phyloP scores from a whole-genome alignment of 2,329 filamentous ascomycete species.

The Aspergillaceae sp. region DNA sequence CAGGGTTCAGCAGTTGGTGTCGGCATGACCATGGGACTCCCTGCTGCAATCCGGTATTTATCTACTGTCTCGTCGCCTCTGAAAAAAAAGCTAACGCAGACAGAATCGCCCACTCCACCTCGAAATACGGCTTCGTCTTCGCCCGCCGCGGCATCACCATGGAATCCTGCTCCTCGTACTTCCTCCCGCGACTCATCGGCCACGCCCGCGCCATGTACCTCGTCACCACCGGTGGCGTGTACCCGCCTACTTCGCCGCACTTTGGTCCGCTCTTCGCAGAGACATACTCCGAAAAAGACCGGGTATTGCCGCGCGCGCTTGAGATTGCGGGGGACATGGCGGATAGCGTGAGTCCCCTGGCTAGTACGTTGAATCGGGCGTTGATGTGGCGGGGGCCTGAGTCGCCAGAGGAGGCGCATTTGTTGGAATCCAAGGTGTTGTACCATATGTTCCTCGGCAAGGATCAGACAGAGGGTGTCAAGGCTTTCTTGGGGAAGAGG shows the following conservation, averaged over 20 bases:
- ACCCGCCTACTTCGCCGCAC: slow-evolving; percentile 39
- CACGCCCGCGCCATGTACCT: slow-evolving; percentile 25
- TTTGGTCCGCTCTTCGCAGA: slow-evolving; percentile 57
- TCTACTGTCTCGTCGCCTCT: neutral
- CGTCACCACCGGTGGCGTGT: slow-evolving; percentile 57
- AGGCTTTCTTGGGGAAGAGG: slow-evolving; percentile 62
- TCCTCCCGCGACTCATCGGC: slow-evolving; percentile 62
- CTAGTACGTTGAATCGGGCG: slow-evolving; percentile 60
- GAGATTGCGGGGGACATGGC: slow-evolving; percentile 60
- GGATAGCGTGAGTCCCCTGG: slow-evolving; percentile 56
- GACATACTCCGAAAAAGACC: slow-evolving; percentile 47
- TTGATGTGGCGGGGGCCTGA: slow-evolving; percentile 52
- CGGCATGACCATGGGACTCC: slow-evolving; percentile 52
- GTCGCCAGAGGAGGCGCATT: slow-evolving; percentile 59
- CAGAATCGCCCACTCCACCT: slow-evolving; percentile 47
- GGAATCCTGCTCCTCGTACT: slow-evolving; percentile 64
- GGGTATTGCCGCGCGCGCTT: slow-evolving; percentile 57
- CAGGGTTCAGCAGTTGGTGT: slow-evolving; percentile 51
- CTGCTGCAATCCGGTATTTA: slow-evolving; percentile 42
- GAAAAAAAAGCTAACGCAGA: neutral
- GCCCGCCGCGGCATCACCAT: slow-evolving; percentile 59
- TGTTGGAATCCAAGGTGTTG: slow-evolving; percentile 50
- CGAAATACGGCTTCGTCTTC: slow-evolving; percentile 69
- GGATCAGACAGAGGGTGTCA: slow-evolving; percentile 60
- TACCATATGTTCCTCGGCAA: slow-evolving; percentile 29